phyloP scores from a whole-genome alignment of 2,329 filamentous ascomycete species.

The Diplodia intermedia region DNA sequence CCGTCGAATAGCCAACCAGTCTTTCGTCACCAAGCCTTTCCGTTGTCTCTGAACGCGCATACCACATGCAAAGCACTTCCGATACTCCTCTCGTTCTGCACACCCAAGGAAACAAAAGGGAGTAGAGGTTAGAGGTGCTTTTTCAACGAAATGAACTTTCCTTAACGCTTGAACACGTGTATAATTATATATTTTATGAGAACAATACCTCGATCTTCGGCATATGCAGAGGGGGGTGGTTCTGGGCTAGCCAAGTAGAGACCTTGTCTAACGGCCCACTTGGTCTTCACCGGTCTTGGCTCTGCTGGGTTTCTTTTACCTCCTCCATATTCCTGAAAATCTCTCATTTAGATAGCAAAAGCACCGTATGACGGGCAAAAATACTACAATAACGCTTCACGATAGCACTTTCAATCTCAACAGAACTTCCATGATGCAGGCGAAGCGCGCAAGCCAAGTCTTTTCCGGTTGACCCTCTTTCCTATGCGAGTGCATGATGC shows the following conservation, averaged over 20 bases:
- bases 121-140: neutral
- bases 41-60: neutral
- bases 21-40: neutral
- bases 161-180: slow-evolving; percentile 1
- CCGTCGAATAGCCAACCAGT: neutral
- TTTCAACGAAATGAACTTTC: slow-evolving; percentile 5
- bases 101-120: neutral
- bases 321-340: neutral
- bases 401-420: neutral
- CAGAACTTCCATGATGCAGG: neutral
- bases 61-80: neutral
- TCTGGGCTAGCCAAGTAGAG: neutral
- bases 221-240: neutral
- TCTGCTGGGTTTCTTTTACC: neutral
- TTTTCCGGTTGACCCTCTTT: neutral
- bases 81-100: neutral
- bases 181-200: neutral
- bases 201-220: neutral
- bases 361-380: neutral
- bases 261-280: neutral
- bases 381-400: neutral
- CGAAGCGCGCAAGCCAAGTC: neutral
- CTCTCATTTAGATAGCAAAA: neutral
- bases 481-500: neutral
- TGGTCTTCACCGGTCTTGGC: neutral